Conservation (phyloP, 2,329 filamentous ascomycete species). For the Talaromyces albobiverticillius region DNA sequence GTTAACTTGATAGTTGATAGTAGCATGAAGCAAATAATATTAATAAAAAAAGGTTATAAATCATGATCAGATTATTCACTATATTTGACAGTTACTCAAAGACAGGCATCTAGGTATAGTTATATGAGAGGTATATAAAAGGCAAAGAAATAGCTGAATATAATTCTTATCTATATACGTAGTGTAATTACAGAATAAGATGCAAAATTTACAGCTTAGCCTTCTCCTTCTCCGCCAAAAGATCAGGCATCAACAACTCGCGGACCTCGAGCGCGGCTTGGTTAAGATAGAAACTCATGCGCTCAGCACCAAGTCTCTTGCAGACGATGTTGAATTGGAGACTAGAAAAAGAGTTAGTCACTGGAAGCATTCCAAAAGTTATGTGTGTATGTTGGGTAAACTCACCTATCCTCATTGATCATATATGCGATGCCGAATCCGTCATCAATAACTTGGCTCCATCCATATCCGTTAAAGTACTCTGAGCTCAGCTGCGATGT, state of each 20-base stretch:
- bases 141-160: too few relatives aligned
- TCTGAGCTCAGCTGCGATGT: constrained; percentile 89
- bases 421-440: constrained; percentile 99
- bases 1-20: too few relatives aligned
- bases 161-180: not conserved
- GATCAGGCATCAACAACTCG: constrained; percentile 76
- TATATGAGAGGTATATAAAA: too few relatives aligned
- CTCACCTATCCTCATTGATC: constrained; percentile 96
- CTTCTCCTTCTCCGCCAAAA: constrained; percentile 67
- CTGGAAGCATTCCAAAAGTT: not conserved
- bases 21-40: too few relatives aligned
- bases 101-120: too few relatives aligned
- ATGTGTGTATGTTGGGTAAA: constrained; percentile 10
- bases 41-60: too few relatives aligned
- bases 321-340: constrained; percentile 98
- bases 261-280: constrained; percentile 89
- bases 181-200: not conserved
- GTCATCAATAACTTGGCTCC: constrained; percentile 94
- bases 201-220: constrained; percentile 75
- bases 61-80: too few relatives aligned
- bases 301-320: constrained; percentile 83
- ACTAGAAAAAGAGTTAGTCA: constrained; percentile 54
- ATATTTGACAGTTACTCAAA: too few relatives aligned
- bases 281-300: constrained; percentile 94
- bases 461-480: constrained; percentile 98